Conservation (phyloP, 306 rosid species). For the Mucuna pruriens region DNA sequence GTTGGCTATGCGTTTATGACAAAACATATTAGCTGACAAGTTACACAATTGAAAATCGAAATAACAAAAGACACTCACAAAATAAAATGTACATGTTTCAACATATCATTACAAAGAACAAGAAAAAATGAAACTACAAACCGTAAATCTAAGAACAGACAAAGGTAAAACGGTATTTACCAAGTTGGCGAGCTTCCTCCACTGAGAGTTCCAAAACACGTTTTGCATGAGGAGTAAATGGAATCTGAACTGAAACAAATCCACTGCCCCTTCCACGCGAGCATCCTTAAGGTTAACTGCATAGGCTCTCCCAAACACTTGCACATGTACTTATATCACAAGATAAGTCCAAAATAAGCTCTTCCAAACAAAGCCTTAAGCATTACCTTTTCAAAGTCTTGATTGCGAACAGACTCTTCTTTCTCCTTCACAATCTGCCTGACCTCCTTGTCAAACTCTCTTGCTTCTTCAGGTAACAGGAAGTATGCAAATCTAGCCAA, state of each 20-base stretch:
- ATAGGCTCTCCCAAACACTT: no score
- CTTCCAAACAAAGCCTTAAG: no score
- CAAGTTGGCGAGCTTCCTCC: no score
- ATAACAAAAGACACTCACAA: slow-evolving; percentile 14
- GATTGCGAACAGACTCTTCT: slow-evolving; percentile 89
- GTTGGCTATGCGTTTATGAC: slow-evolving; percentile 31
- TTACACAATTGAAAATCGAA: neutral
- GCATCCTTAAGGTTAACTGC: no score
- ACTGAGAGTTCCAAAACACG: no score
- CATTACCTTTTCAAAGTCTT: slow-evolving; percentile 91
- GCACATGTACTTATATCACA: no score
- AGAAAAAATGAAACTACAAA: neutral
- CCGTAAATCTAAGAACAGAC: neutral
- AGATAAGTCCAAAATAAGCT: no score
- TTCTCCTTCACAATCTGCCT: slow-evolving; percentile 93
- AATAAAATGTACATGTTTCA: neutral
- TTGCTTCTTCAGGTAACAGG: slow-evolving; percentile 93
- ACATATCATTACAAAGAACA: neutral
- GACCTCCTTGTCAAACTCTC: slow-evolving; percentile 85
- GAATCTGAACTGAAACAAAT: no score
- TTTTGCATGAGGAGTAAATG: no score
- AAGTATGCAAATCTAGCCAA: slow-evolving; percentile 19
- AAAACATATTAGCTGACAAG: slow-evolving; percentile 22
- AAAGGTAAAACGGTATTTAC: no score
- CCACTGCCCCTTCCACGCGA: no score